Evolutionary conservation across 2,329 filamentous ascomycete species (phyloP), one percentile per base, ranked within the genome.

Genomic region (Colletotrichum cordylinicola): DNA sequence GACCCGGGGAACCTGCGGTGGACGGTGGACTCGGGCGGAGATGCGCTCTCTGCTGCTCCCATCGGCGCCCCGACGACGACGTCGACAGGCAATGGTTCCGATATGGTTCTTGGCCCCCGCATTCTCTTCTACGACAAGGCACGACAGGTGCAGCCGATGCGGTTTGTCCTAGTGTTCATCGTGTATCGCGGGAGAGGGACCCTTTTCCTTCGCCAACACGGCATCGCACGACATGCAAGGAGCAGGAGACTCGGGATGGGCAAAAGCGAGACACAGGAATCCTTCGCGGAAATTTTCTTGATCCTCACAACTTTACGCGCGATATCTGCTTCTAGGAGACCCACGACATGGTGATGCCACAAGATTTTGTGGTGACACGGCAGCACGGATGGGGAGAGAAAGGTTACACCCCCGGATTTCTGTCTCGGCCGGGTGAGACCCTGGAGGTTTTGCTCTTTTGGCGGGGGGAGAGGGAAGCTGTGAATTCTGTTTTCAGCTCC

Each of bases 311-410:
- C 21, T 16, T 39, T 52, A 52, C 37, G 27, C 37, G 62, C 27
- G 39, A 39, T 48, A 16, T 33, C n/a, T 37, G 33, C 12, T 64
- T 5, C 27, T n/a, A 12, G 55, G 66, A 27, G 35, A 60, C 52
- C 66, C 66, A 60, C 52, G 66, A 60, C 52, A 68, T 33, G 16
- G 4, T 21, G 18, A n/a, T 24, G 21, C 31, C 33, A 48, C 37
- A 31, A 55, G 16, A 61, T 61, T 37, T 52, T 43, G 21, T 62
- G 24, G 48, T 66, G 72, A 67, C 72, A 67, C 72, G 37, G 21
- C 62, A 64, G 69, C 69, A 75, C 69, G 62, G 72, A 75, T 64
- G 69, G 69, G 68, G 61, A 43, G 13, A n/a, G n/a, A 64, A 52
- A 48, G 56, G n/a, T 35, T 61, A 15, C 18, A 33, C 31, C 16